Evolutionary conservation across 169 alveolate species (phyloP).

Genomic region (Eimeria acervulina): DNA sequence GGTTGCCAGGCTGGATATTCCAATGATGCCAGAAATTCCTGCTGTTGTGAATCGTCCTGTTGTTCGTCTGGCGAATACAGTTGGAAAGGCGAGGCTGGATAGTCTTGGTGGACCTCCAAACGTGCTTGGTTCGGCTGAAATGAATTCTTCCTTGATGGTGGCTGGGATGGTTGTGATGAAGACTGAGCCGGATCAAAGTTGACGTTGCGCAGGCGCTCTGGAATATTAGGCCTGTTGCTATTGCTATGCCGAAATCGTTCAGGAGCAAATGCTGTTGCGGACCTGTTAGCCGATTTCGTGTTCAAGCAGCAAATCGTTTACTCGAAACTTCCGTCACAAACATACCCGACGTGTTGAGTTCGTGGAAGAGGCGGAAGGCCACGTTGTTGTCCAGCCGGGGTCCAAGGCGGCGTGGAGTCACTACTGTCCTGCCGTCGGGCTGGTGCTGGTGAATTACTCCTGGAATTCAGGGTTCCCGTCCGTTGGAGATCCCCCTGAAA

Average conservation of each 20-base stretch:
- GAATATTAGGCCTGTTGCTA: not conserved
- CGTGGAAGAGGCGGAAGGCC: conserved; percentile 12
- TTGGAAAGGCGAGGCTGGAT: not conserved
- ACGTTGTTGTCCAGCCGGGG: not conserved
- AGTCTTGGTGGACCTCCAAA: not conserved
- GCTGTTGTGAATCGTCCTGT: conserved; percentile 9
- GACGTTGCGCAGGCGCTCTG: conserved; percentile 10
- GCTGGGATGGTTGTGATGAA: not conserved
- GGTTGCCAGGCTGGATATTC: conserved; percentile 14
- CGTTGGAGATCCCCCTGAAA: not conserved
- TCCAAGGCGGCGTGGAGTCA: not conserved
- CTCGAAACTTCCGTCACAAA: not conserved
- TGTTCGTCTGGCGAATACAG: not conserved
- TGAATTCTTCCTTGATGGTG: not conserved
- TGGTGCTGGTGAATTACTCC: not conserved
- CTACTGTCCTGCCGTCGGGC: not conserved
- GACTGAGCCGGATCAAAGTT: not conserved
- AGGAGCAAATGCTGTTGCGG: not conserved
- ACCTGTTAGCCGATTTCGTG: not conserved
- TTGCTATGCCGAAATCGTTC: not conserved
- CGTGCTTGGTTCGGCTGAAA: not conserved
- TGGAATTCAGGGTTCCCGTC: not conserved
- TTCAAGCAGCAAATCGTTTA: not conserved
- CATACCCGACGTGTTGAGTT: not conserved
- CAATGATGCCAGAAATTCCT: not conserved